Conservation (phyloP, 2,329 filamentous ascomycete genomes). For the Hypoxylon sp. region DNA sequence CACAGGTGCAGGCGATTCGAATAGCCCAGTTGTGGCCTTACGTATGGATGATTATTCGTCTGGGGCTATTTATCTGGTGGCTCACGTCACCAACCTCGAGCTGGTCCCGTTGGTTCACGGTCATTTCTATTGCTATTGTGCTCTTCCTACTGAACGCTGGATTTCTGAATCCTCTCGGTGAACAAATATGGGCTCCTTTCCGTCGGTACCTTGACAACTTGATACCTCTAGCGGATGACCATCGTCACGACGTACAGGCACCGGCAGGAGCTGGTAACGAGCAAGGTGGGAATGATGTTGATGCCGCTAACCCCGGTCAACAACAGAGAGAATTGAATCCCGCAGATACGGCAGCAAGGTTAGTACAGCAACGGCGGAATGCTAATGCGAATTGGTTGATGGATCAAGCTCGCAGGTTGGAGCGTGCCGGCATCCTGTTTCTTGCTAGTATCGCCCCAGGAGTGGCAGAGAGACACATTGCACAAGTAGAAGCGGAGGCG, state of each 20-base stretch:
- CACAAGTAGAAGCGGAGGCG: constrained; percentile 68
- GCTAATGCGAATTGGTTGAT: constrained; percentile 65
- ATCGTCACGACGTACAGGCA: constrained; percentile 50
- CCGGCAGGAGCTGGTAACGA: constrained; percentile 50
- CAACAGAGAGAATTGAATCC: constrained; percentile 58
- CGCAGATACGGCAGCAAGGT: constrained; percentile 66
- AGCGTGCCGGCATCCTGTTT: constrained; percentile 74
- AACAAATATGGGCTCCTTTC: constrained; percentile 70
- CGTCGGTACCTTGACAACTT: constrained; percentile 72
- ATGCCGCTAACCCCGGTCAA: constrained; percentile 50
- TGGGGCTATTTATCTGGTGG: constrained; percentile 74
- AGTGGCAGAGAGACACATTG: constrained; percentile 76
- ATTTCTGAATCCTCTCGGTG: constrained; percentile 68
- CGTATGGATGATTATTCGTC: constrained; percentile 72
- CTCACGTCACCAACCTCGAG: constrained; percentile 71
- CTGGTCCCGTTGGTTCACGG: constrained; percentile 71
- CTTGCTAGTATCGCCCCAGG: constrained; percentile 76
- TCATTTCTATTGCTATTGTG: constrained; percentile 67
- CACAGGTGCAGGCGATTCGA: constrained; percentile 55
- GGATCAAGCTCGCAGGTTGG: constrained; percentile 66
- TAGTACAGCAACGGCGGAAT: constrained; percentile 64
- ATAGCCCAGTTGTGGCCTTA: constrained; percentile 69
- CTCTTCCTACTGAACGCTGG: constrained; percentile 74
- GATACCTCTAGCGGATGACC: constrained; percentile 66
- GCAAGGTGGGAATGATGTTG: constrained; percentile 49